A percentile compares a stretch with the other conserved stretches of the same genome.
Evolutionary conservation across 305 asterid species (phyloP).

Genomic region (Ilex paraguariensis): DNA sequence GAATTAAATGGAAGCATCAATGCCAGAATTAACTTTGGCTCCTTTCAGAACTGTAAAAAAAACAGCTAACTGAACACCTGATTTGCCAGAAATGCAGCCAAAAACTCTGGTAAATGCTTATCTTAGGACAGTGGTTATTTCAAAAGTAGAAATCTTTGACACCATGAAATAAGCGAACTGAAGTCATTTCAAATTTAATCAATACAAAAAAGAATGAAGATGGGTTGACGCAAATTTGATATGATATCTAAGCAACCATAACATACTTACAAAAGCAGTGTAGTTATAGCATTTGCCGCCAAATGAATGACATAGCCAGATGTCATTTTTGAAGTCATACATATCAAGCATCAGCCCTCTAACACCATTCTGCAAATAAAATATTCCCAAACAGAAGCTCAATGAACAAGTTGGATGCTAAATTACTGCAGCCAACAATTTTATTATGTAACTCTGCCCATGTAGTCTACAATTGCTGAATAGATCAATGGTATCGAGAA

Average conservation of each 20-base stretch:
- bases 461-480: no score
- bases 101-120: no score
- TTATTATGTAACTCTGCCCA: no score
- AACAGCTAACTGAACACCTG: background rate
- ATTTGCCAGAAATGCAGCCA: no score
- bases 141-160: no score
- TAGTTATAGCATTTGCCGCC: constrained; percentile 78
- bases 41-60: no score
- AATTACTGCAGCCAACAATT: no score
- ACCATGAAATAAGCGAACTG: background rate
- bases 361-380: constrained; percentile 68
- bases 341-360: constrained; percentile 92
- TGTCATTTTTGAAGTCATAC: constrained; percentile 70
- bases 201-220: constrained; percentile 4
- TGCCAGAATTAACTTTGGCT: no score
- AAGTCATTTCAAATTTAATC: background rate
- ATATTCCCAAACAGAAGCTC: background rate
- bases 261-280: constrained; percentile 76
- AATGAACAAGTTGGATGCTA: background rate
- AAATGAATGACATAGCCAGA: constrained; percentile 89
- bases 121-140: background rate
- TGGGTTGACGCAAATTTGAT: background rate
- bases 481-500: no score
- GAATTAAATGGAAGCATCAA: background rate
- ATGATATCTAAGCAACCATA: constrained; percentile 13